Evolutionary conservation across 140 eudicot genomes (phyloP).

Genomic region (Senecio squalidus): DNA sequence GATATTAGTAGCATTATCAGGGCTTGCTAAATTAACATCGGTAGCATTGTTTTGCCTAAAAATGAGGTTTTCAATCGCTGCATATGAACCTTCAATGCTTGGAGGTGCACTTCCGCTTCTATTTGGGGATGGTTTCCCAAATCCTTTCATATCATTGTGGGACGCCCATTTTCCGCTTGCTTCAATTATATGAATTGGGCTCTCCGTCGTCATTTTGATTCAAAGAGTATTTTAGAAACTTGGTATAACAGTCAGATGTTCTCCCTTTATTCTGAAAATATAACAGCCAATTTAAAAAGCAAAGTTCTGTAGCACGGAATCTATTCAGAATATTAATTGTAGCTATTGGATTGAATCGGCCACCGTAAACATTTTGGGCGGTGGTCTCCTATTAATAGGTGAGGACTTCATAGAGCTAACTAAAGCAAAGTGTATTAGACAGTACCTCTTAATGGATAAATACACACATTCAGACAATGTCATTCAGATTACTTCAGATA

Average conservation of each 20-base stretch:
- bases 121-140: constrained; percentile 46
- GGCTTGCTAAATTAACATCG: constrained; percentile 18
- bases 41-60: constrained; percentile 23
- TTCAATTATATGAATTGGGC: constrained; percentile 52
- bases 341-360: background rate
- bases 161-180: constrained; percentile 47
- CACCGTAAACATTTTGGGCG: background rate
- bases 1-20: background rate
- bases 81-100: constrained; percentile 70
- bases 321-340: constrained; percentile 7
- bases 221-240: background rate
- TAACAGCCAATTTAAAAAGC: background rate
- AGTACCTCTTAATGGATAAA: background rate
- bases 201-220: constrained; percentile 56
- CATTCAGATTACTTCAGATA: background rate
- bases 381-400: constrained; percentile 6
- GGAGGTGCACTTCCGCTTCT: constrained; percentile 90
- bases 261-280: constrained; percentile 20
- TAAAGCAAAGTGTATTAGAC: background rate
- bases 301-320: background rate
- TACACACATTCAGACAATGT: background rate
- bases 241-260: constrained; percentile 8
- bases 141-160: constrained; percentile 49
- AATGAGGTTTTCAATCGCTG: constrained; percentile 53
- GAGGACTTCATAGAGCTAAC: background rate